Evolutionary conservation across 345 rosid genomes (phyloP).

Genomic region (Camelina sativa): DNA sequence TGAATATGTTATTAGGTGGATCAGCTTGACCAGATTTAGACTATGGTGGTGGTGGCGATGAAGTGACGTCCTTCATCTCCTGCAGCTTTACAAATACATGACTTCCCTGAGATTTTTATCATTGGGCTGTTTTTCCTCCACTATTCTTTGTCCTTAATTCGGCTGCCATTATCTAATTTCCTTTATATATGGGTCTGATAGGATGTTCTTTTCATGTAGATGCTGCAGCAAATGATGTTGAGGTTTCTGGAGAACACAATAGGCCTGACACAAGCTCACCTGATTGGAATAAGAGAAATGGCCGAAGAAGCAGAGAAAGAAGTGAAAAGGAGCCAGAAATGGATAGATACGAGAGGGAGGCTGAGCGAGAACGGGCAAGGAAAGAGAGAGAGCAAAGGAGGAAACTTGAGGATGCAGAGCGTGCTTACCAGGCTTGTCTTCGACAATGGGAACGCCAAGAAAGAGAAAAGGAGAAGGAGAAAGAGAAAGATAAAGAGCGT

Average conservation of each 20-base stretch:
- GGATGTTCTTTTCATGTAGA: slow-evolving; percentile 48
- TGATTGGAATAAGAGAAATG: slow-evolving; percentile 69
- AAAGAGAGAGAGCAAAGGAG: slow-evolving; percentile 95
- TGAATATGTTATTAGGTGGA: slow-evolving; percentile 10
- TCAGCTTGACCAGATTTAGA: not conserved
- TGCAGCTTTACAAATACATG: slow-evolving; percentile 46
- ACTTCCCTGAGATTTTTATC: slow-evolving; percentile 13
- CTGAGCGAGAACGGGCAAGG: slow-evolving; percentile 83
- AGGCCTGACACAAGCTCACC: slow-evolving; percentile 83
- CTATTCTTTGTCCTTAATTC: slow-evolving; percentile 1
- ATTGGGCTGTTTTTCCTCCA: slow-evolving; percentile 36
- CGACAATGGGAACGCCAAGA: slow-evolving; percentile 97
- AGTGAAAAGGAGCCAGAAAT: slow-evolving; percentile 90
- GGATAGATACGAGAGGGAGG: slow-evolving; percentile 88
- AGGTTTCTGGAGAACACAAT: slow-evolving; percentile 71
- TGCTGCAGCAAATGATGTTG: slow-evolving; percentile 65
- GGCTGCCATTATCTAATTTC: slow-evolving; percentile 4
- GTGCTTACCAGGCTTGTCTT: slow-evolving; percentile 82
- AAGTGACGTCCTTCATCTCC: slow-evolving; percentile 32
- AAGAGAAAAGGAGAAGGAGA: slow-evolving; percentile 91
- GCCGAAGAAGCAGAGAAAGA: slow-evolving; percentile 80
- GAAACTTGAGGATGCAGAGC: slow-evolving; percentile 90
- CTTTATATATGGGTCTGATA: slow-evolving; percentile 17
- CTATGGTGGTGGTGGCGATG: slow-evolving; percentile 6
- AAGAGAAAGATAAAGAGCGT: slow-evolving; percentile 88